phyloP scores from a whole-genome alignment of 768 basidiomycete genomes.

The Chiua virens region DNA sequence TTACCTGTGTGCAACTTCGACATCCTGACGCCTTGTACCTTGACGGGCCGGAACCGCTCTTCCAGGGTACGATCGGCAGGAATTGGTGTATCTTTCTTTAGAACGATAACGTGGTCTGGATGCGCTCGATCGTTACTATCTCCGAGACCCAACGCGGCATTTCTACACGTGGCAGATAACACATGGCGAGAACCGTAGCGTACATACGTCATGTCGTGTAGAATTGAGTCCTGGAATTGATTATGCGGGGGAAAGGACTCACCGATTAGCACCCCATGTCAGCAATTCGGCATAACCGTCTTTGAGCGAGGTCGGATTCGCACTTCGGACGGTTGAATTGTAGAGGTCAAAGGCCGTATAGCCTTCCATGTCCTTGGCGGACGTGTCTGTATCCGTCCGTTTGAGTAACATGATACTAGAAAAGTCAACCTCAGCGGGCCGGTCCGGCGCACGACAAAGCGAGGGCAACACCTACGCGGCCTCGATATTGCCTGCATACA shows the following conservation, averaged over 20 bases:
- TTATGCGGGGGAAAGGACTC: conserved; percentile 7
- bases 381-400: conserved; percentile 67
- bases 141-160: conserved; percentile 84
- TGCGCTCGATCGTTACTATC: conserved; percentile 74
- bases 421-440: conserved; percentile 17
- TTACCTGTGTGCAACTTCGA: conserved; percentile 85
- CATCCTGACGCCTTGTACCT: conserved; percentile 72
- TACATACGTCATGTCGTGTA: neutral
- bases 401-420: conserved; percentile 72
- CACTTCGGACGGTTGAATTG: conserved; percentile 82
- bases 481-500: conserved; percentile 77
- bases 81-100: conserved; percentile 14
- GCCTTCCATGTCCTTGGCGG: conserved; percentile 81
- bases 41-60: conserved; percentile 60
- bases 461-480: conserved; percentile 51
- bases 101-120: conserved; percentile 73
- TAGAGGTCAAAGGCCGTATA: conserved; percentile 92
- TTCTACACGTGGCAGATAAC: conserved; percentile 42
- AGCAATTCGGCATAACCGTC: conserved; percentile 56
- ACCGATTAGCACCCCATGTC: conserved; percentile 88
- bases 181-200: no score
- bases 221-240: neutral
- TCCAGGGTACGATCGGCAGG: conserved; percentile 28
- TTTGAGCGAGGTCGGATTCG: conserved; percentile 50
- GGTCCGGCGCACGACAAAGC: neutral